These are phyloP conservation scores for Opeltia flavorubescens DNA, from an alignment of 495 filamentous ascomycete genomes.

Conservation along the genomic window DNA sequence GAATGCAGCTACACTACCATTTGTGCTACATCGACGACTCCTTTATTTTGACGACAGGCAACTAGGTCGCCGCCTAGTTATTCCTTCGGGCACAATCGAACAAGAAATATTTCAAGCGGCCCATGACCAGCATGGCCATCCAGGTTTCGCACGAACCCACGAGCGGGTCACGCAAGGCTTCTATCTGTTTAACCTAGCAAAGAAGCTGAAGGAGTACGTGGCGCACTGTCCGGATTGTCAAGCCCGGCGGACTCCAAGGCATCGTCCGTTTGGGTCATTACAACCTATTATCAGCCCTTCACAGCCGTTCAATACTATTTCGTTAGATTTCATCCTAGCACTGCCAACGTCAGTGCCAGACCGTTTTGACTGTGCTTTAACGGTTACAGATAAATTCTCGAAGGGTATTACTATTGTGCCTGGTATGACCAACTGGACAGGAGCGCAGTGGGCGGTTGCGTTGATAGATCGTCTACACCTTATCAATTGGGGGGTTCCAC, in stretches of 20 bases:
- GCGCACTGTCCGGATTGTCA: conserved; percentile 6
- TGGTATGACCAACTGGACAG: background rate
- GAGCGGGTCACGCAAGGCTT: background rate
- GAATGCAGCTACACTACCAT: no score
- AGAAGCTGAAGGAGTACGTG: conserved; percentile 3
- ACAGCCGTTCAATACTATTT: conserved; percentile 6
- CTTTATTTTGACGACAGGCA: background rate
- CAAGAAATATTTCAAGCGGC: conserved; percentile 4
- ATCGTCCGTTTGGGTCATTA: conserved; percentile 2
- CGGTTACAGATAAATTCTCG: conserved; percentile 2
- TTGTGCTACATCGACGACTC: no score
- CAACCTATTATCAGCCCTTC: background rate
- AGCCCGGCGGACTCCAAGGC: background rate
- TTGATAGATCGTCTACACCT: background rate
- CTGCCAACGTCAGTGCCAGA: background rate
- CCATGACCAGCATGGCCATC: conserved; percentile 1
- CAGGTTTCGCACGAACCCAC: conserved; percentile 4
- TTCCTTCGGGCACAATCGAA: background rate
- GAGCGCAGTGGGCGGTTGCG: background rate
- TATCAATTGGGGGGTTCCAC: background rate
- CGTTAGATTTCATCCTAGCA: conserved; percentile 8
- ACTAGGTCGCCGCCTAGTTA: conserved; percentile 1
- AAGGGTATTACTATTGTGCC: background rate
- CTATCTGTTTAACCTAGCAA: conserved; percentile 1
- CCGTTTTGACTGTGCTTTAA: background rate